phyloP scores from a whole-genome alignment of 1,139 yeast genomes.

The Debaryomyces sp. region DNA sequence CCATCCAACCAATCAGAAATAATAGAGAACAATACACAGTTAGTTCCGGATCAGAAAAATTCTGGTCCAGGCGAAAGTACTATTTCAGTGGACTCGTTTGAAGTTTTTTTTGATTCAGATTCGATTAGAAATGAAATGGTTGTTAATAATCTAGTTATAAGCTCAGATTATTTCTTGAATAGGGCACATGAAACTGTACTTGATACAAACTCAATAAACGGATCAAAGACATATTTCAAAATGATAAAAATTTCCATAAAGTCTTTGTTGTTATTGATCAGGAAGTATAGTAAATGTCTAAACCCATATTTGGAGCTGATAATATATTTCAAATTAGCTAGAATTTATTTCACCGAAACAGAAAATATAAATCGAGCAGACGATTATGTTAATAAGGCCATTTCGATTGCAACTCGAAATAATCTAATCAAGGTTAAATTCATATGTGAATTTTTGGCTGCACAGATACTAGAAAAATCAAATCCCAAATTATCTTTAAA shows the following conservation, averaged over 20 bases:
- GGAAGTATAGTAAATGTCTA: constrained; percentile 27
- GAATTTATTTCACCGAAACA: constrained; percentile 44
- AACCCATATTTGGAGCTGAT: constrained; percentile 33
- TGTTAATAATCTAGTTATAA: constrained; percentile 8
- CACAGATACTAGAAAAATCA: constrained; percentile 32
- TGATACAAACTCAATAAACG: constrained; percentile 15
- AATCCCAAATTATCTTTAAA: constrained; percentile 27
- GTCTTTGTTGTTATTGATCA: constrained; percentile 33
- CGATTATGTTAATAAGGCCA: constrained; percentile 39
- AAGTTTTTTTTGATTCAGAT: background rate
- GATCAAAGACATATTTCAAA: constrained; percentile 31
- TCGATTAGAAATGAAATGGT: constrained; percentile 4
- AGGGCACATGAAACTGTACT: constrained; percentile 28
- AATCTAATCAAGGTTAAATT: constrained; percentile 23
- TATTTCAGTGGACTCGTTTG: background rate
- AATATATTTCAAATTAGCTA: constrained; percentile 37
- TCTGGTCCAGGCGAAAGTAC: background rate
- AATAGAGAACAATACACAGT: background rate
- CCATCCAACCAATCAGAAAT: background rate
- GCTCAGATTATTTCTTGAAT: constrained; percentile 26
- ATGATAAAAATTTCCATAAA: constrained; percentile 44
- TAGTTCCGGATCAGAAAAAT: background rate
- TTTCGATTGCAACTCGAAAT: constrained; percentile 36
- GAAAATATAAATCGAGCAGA: constrained; percentile 41
- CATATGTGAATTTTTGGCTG: constrained; percentile 34